Evolutionary conservation across 2,329 filamentous ascomycete species (phyloP).

Genomic region (Fusarium brevicatenulatum): DNA sequence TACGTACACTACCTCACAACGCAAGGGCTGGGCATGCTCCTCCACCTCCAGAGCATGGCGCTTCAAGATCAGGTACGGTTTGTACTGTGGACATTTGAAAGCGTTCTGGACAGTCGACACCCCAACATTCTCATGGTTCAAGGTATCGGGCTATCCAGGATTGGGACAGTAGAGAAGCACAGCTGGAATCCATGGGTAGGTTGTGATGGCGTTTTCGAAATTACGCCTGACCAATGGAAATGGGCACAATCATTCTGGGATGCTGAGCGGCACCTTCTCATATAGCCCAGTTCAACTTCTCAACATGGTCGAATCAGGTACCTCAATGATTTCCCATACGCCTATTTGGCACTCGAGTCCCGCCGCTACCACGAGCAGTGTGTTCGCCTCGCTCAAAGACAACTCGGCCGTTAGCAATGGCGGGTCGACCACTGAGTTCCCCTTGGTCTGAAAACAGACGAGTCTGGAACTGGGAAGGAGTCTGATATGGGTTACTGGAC

Average conservation of each 20-base stretch:
- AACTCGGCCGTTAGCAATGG: too few species aligned
- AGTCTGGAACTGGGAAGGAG: too few species aligned
- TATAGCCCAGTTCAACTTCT: too few species aligned
- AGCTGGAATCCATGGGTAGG: background rate
- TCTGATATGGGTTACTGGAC: too few species aligned
- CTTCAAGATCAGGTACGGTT: background rate
- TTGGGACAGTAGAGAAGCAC: background rate
- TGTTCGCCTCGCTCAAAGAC: too few species aligned
- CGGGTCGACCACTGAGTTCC: too few species aligned
- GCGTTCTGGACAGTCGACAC: background rate
- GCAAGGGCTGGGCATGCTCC: background rate
- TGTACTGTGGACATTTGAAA: background rate
- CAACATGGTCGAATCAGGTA: too few species aligned
- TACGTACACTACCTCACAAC: background rate
- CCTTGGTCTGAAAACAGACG: too few species aligned
- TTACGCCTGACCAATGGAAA: rapidly evolving
- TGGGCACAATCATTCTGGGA: background rate
- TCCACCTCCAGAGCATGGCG: background rate
- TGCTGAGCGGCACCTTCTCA: too few species aligned
- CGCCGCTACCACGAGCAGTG: too few species aligned
- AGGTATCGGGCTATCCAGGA: background rate
- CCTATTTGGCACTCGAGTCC: too few species aligned
- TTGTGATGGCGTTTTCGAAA: background rate
- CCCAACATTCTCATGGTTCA: background rate
- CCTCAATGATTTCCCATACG: too few species aligned